Evolutionary conservation across 371 early-diverging fungal species (phyloP), one percentile per base, ranked within the genome.

Genomic region (Syncephalis fuscata): DNA sequence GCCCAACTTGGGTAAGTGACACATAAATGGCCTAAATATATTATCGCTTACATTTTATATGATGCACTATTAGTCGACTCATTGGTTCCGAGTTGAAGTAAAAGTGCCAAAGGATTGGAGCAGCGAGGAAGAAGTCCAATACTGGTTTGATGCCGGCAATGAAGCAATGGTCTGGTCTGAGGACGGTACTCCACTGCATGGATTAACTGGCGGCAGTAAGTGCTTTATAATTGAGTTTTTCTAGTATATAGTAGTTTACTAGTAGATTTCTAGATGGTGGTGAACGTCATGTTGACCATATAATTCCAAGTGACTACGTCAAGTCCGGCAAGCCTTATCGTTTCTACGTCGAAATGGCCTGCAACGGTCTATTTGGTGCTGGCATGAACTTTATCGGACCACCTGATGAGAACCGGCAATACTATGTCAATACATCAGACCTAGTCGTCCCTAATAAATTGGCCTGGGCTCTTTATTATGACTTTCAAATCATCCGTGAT

Each of bases 291-390:
- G 74, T 80, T 25, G 91, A 94, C 40, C 87, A 73, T 61, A 54
- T 71, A 15, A 51, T 95, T 15, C 69, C 82, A 0, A 55, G 68
- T 5, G 63, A 66, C 22, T 32, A 32, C 32, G 84, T 82, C 7
- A 60, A 55, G 10, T 69, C 68, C 10, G 82, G 76, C 0, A 80
- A 85, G 45, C 58, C 57, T 15, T 66, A 73, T 42, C 64, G 74
- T 7, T 74, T 92, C 46, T 90, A 78, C 53, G 63, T 94, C 44
- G 97, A 94, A 53, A 77, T 85, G 25, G 92, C 91, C 1, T 89
- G 91, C 58, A 96, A 96, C 61, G 85, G 85, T 32, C 72, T 93
- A 78, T 91, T 89, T 70, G 93, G 96, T 26, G 71, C 75, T 36
- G 88, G 82, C 15, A 56, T 56, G 4, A 65, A 68, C 38, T 51